phyloP scores from a whole-genome alignment of 2,329 filamentous ascomycete species.

The Colletotrichum horii region DNA sequence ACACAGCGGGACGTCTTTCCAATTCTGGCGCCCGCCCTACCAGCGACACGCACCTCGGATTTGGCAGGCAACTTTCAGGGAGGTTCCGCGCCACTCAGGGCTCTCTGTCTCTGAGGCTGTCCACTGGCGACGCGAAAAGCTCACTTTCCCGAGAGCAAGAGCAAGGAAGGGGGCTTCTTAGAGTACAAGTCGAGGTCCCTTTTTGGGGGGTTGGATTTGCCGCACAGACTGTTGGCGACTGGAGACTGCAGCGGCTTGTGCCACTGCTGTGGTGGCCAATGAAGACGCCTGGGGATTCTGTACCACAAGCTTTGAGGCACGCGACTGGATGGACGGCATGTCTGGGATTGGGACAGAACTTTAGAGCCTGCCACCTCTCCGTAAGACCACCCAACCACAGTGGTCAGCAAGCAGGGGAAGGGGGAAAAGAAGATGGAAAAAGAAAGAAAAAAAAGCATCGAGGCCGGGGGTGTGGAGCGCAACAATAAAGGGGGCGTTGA shows the following conservation, averaged over 20 bases:
- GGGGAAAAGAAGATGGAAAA: background rate
- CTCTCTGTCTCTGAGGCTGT: background rate
- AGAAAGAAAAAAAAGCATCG: background rate
- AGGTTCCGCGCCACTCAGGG: background rate
- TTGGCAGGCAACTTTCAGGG: background rate
- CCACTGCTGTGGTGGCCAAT: background rate
- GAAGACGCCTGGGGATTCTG: background rate
- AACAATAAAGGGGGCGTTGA: background rate
- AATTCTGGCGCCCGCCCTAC: background rate
- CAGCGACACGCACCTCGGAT: background rate
- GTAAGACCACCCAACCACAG: background rate
- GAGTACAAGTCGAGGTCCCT: background rate
- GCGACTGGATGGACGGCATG: conserved; percentile 11
- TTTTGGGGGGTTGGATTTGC: background rate
- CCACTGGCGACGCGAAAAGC: background rate
- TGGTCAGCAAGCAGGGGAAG: background rate
- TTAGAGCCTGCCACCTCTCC: background rate
- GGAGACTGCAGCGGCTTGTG: conserved; percentile 10
- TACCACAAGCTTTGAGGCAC: conserved; percentile 4
- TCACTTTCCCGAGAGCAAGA: background rate
- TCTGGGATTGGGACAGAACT: conserved; percentile 4
- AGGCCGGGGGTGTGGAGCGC: background rate
- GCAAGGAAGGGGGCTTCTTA: background rate
- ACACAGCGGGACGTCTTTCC: background rate
- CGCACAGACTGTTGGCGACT: conserved; percentile 11